Evolutionary conservation across 345 rosid species (phyloP).

Genomic region (Boechera retrofracta): DNA sequence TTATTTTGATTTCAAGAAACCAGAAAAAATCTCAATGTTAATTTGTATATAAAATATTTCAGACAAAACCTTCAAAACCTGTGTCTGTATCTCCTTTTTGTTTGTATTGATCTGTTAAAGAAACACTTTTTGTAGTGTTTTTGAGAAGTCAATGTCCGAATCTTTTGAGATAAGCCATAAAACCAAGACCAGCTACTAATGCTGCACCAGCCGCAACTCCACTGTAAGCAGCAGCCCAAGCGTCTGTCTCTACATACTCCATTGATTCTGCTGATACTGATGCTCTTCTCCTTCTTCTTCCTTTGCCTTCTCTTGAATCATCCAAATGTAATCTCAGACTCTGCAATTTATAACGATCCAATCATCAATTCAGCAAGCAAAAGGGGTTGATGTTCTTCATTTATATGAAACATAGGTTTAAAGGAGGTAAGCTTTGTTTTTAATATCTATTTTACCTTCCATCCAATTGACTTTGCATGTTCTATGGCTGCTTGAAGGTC

Average conservation of each 20-base stretch:
- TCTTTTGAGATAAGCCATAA: constrained; percentile 80
- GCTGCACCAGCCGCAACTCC: constrained; percentile 96
- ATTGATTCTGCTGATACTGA: constrained; percentile 55
- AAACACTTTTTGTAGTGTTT: constrained; percentile 1
- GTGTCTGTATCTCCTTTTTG: constrained; percentile 7
- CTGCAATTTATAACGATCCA: constrained; percentile 51
- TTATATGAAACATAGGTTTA: background rate
- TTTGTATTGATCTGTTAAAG: constrained; percentile 16
- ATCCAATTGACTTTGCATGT: constrained; percentile 85
- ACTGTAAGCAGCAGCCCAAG: constrained; percentile 91
- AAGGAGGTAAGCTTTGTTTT: background rate
- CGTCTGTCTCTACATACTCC: constrained; percentile 69
- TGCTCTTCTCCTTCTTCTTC: constrained; percentile 50
- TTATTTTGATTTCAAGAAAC: background rate
- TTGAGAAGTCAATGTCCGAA: constrained; percentile 49
- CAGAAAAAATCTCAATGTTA: background rate
- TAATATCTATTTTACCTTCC: constrained; percentile 65
- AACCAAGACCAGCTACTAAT: constrained; percentile 81
- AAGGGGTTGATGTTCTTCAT: background rate
- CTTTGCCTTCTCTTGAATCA: constrained; percentile 55
- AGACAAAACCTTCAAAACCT: constrained; percentile 36
- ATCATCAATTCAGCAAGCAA: background rate
- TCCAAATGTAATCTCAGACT: constrained; percentile 91
- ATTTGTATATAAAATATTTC: constrained; percentile 28
- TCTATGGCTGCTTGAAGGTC: constrained; percentile 91